A percentile compares a stretch with the other conserved stretches of the same genome.
phyloP scores from a whole-genome alignment of 306 rosid genomes.

The Pterocarpus santalinus region DNA sequence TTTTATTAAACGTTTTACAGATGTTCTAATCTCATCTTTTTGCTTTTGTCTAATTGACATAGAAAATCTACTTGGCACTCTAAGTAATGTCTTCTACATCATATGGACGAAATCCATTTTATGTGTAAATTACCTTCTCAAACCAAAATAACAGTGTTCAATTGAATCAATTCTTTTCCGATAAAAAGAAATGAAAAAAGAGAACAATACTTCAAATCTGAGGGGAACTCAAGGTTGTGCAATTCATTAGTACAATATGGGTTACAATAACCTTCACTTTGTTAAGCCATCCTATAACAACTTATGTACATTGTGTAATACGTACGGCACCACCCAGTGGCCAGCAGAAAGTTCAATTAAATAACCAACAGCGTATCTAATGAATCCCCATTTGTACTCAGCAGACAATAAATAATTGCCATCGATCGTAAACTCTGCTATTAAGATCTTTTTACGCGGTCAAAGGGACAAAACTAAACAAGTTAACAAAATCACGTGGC shows the following conservation, averaged over 20 bases:
- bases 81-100: too few species aligned
- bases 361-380: not conserved
- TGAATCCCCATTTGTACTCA: not conserved
- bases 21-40: too few species aligned
- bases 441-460: constrained; percentile 19
- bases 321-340: too few species aligned
- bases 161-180: not conserved
- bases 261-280: not conserved
- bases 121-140: too few species aligned
- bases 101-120: too few species aligned
- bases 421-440: not conserved
- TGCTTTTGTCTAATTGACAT: too few species aligned
- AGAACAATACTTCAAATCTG: too few species aligned
- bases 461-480: not conserved
- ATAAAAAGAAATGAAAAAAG: not conserved
- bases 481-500: constrained; percentile 37
- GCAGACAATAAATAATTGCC: constrained; percentile 10
- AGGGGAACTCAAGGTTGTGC: not conserved
- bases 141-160: not conserved
- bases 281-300: not conserved
- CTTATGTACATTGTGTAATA: too few species aligned
- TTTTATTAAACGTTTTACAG: too few species aligned
- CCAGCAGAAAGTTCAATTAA: not conserved
- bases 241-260: not conserved
- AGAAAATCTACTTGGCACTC: too few species aligned